These are phyloP conservation scores for Gracilaria caudata DNA, from an alignment of 23 red algal genomes.

Conservation along the genomic window DNA sequence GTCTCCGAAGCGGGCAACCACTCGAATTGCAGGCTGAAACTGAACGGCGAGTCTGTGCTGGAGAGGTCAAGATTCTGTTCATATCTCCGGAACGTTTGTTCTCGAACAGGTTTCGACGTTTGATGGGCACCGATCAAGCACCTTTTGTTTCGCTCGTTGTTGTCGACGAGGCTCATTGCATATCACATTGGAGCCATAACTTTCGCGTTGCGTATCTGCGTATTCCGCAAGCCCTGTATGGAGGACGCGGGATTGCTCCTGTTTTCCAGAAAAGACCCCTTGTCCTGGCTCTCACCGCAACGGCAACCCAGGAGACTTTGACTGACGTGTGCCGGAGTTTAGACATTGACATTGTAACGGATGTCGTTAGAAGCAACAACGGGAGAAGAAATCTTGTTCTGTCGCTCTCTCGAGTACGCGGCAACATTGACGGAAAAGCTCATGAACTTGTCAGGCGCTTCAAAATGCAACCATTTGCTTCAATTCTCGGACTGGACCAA, in stretches of 20 bases:
- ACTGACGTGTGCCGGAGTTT: conserved; percentile 30
- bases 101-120: conserved; percentile 13
- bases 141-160: conserved; percentile 64
- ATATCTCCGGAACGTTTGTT: conserved; percentile 79
- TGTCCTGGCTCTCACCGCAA: conserved; percentile 81
- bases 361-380: conserved; percentile 11
- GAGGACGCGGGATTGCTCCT: not conserved
- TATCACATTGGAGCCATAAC: conserved; percentile 72
- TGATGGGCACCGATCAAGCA: conserved; percentile 18
- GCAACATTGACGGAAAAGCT: conserved; percentile 32
- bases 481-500: not conserved
- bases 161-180: conserved; percentile 85
- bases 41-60: conserved; percentile 33
- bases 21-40: not conserved
- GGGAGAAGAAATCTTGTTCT: conserved; percentile 54
- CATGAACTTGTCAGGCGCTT: conserved; percentile 49
- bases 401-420: conserved; percentile 14
- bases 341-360: conserved; percentile 14
- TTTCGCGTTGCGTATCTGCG: conserved; percentile 76
- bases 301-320: conserved; percentile 43
- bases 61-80: conserved; percentile 77
- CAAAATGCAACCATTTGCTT: conserved; percentile 29
- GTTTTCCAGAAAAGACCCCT: not conserved
- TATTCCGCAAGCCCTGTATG: conserved; percentile 56
- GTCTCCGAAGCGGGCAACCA: conserved; percentile 44